phyloP scores from a whole-genome alignment of 495 filamentous ascomycete genomes.

The Aspergillus funiculosus region DNA sequence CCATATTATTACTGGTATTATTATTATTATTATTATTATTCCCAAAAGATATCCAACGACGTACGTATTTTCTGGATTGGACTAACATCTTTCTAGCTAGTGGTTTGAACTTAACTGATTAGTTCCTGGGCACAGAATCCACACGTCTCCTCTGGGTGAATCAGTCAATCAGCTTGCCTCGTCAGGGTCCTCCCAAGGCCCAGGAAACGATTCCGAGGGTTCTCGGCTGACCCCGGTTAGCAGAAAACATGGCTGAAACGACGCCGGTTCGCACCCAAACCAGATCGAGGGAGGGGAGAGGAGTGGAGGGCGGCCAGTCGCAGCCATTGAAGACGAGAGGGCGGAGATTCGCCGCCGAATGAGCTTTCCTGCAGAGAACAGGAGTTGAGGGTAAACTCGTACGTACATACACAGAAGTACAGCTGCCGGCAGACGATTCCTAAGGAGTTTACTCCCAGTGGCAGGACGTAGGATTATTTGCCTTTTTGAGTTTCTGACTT shows the following conservation, averaged over 20 bases:
- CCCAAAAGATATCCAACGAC: too few relatives aligned
- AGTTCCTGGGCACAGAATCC: not conserved
- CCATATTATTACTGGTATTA: not conserved
- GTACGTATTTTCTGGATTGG: not conserved
- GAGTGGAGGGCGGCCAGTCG: too few relatives aligned
- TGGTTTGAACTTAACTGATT: conserved; percentile 1
- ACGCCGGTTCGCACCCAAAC: conserved; percentile 19
- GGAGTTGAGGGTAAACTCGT: too few relatives aligned
- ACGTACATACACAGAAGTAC: too few relatives aligned
- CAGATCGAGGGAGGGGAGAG: conserved; percentile 32
- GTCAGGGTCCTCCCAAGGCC: conserved; percentile 26
- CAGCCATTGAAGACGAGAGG: too few relatives aligned
- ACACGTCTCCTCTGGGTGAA: conserved; percentile 5
- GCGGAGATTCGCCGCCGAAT: conserved; percentile 16
- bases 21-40: not conserved
- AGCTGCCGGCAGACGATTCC: too few relatives aligned
- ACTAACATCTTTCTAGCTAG: not conserved
- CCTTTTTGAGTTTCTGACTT: not conserved
- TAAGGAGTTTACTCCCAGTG: conserved; percentile 38
- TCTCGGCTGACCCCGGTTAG: conserved; percentile 25
- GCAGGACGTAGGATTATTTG: conserved; percentile 19
- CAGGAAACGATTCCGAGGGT: conserved; percentile 23
- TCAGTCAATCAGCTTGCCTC: conserved; percentile 10
- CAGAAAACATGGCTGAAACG: conserved; percentile 22
- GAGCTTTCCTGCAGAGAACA: conserved; percentile 18